phyloP scores from a whole-genome alignment of 345 rosid genomes.

The Gossypium anomalum region DNA sequence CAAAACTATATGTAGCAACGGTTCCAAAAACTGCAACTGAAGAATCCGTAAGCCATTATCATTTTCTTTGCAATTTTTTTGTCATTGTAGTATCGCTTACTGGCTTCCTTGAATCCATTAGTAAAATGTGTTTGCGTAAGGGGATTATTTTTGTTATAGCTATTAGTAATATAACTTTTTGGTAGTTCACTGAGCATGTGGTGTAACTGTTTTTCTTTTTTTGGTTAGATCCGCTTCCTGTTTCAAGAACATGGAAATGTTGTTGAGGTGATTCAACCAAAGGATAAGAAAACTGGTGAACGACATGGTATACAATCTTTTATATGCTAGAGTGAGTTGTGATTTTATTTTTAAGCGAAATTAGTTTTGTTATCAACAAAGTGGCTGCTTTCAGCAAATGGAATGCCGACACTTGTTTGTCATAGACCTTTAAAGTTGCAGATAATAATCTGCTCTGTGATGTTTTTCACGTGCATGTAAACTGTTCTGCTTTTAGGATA shows the following conservation, averaged over 20 bases:
- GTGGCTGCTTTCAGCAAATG: not conserved
- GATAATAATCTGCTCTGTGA: not conserved
- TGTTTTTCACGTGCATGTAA: not conserved
- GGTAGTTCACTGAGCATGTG: not conserved
- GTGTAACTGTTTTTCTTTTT: slow-evolving; percentile 19
- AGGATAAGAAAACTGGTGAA: slow-evolving; percentile 65
- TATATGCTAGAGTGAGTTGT: not conserved
- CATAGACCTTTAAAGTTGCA: not conserved
- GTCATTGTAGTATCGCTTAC: no score
- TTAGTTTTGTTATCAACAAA: not conserved
- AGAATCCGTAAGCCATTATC: slow-evolving; percentile 46
- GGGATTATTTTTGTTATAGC: slow-evolving; percentile 4
- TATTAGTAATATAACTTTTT: not conserved
- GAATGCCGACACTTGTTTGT: not conserved
- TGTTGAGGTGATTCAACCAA: slow-evolving; percentile 60
- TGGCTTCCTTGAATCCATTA: not conserved
- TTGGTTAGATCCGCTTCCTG: slow-evolving; percentile 53
- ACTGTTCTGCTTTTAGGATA: slow-evolving; percentile 45
- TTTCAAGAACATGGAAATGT: slow-evolving; percentile 71
- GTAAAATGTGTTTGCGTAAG: not conserved
- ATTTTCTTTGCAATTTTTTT: not conserved
- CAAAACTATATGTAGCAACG: slow-evolving; percentile 66
- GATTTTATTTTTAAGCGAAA: not conserved
- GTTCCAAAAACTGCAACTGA: slow-evolving; percentile 51
- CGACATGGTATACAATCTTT: slow-evolving; percentile 49